Percentiles rank a stretch among this genome's conserved stretches.
These are phyloP conservation scores for Ogataea minuta DNA, from an alignment of 805 yeast genomes.

Conservation along the genomic window DNA sequence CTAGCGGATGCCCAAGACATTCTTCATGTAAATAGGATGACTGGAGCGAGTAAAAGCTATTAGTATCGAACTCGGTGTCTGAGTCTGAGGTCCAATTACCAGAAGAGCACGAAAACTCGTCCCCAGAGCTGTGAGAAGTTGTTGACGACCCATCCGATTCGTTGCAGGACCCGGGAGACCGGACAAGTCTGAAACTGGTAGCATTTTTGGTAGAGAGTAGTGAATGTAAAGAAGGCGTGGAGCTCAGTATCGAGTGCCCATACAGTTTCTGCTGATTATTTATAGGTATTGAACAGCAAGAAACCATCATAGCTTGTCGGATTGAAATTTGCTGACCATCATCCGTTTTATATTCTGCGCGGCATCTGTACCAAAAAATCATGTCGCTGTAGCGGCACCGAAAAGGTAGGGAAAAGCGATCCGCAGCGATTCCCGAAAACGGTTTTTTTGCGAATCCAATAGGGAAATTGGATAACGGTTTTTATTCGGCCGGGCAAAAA, in stretches of 20 bases:
- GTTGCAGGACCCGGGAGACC: too few relatives aligned
- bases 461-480: background rate
- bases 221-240: background rate
- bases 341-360: constrained; percentile 2
- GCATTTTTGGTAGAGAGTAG: constrained; percentile 1
- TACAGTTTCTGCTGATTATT: background rate
- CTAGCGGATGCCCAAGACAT: constrained; percentile 15
- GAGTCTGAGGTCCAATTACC: constrained; percentile 7
- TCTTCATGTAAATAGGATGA: constrained; percentile 6
- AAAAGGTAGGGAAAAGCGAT: background rate
- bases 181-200: constrained; percentile 1
- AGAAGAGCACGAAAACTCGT: constrained; percentile 8
- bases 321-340: too few relatives aligned
- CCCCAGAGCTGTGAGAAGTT: constrained; percentile 9
- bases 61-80: constrained; percentile 9
- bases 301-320: too few relatives aligned
- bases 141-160: background rate
- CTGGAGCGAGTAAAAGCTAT: constrained; percentile 9
- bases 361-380: background rate
- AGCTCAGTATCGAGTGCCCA: background rate
- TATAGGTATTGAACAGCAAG: background rate
- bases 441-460: constrained; percentile 2
- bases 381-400: background rate
- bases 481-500: background rate
- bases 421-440: background rate